phyloP scores from a whole-genome alignment of 148 eudicot species.

The Mesembryanthemum crystallinum region DNA sequence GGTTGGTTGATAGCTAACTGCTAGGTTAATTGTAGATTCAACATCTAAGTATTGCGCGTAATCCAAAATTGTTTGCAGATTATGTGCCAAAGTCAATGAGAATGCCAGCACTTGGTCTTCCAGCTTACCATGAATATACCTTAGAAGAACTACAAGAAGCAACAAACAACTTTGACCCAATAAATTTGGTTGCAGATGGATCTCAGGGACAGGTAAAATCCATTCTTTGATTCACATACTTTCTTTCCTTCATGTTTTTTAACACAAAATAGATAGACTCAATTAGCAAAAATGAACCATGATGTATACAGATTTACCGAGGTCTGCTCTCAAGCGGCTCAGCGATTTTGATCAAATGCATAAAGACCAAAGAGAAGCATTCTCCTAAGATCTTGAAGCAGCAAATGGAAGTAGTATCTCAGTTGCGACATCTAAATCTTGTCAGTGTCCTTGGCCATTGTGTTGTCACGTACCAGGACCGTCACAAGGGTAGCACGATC shows the following conservation, averaged over 20 bases:
- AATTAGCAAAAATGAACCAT: background rate
- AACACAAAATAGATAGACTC: too few relatives aligned
- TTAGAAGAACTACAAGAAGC: slow-evolving; percentile 86
- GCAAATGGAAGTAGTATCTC: slow-evolving; percentile 69
- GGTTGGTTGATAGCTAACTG: background rate
- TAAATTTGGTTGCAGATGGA: slow-evolving; percentile 59
- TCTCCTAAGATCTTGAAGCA: slow-evolving; percentile 67
- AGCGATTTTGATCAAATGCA: slow-evolving; percentile 56
- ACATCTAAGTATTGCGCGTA: background rate
- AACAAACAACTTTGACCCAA: slow-evolving; percentile 68
- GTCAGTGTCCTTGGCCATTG: slow-evolving; percentile 91
- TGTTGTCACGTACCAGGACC: slow-evolving; percentile 60
- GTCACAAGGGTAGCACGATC: slow-evolving; percentile 53
- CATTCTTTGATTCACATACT: background rate
- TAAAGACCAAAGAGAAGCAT: slow-evolving; percentile 70
- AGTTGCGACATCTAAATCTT: slow-evolving; percentile 71
- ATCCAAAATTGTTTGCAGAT: slow-evolving; percentile 37
- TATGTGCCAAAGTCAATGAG: slow-evolving; percentile 57
- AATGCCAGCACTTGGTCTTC: slow-evolving; percentile 60
- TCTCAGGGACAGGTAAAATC: slow-evolving; percentile 68
- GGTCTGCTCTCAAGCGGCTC: slow-evolving; percentile 74
- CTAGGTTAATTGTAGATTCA: background rate
- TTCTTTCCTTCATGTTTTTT: background rate
- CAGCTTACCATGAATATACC: slow-evolving; percentile 63
- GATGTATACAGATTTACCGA: slow-evolving; percentile 55